Evolutionary conservation across 148 eudicot species (phyloP).

Genomic region (Cornus suecica): DNA sequence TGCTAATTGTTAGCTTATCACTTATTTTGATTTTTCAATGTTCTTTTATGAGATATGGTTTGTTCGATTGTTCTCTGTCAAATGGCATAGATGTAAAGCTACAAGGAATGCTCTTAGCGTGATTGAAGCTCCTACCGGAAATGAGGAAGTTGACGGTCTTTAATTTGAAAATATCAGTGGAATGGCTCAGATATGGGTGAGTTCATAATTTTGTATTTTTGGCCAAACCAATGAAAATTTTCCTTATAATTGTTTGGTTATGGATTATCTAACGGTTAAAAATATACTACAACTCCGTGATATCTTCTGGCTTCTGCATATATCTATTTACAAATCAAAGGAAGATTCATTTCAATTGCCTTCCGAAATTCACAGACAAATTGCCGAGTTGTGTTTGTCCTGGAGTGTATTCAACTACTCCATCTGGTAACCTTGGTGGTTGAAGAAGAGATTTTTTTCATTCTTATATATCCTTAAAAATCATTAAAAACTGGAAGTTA

Average conservation of each 20-base stretch:
- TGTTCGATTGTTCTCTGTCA: slow-evolving; percentile 14
- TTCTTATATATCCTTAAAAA: neutral
- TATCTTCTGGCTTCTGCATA: too few species aligned
- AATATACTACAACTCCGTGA: neutral
- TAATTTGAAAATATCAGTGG: slow-evolving; percentile 61
- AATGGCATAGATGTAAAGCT: slow-evolving; percentile 73
- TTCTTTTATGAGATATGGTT: neutral
- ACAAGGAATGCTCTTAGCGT: slow-evolving; percentile 74
- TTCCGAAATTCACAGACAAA: too few species aligned
- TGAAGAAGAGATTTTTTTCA: neutral
- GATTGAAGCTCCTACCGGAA: slow-evolving; percentile 68
- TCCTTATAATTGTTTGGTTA: neutral
- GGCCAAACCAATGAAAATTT: neutral
- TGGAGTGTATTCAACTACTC: neutral
- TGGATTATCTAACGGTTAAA: neutral
- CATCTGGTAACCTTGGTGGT: neutral
- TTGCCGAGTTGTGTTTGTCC: neutral
- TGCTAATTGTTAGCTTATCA: neutral
- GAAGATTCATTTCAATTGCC: too few species aligned
- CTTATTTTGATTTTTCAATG: neutral
- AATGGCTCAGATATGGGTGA: slow-evolving; percentile 43
- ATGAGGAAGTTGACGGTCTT: slow-evolving; percentile 62
- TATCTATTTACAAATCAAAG: too few species aligned
- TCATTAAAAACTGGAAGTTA: neutral
- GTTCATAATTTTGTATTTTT: slow-evolving; percentile 11